Evolutionary conservation across 108 stramenopile species (phyloP).

Genomic region (Cyclotella choctawhatcheeana): DNA sequence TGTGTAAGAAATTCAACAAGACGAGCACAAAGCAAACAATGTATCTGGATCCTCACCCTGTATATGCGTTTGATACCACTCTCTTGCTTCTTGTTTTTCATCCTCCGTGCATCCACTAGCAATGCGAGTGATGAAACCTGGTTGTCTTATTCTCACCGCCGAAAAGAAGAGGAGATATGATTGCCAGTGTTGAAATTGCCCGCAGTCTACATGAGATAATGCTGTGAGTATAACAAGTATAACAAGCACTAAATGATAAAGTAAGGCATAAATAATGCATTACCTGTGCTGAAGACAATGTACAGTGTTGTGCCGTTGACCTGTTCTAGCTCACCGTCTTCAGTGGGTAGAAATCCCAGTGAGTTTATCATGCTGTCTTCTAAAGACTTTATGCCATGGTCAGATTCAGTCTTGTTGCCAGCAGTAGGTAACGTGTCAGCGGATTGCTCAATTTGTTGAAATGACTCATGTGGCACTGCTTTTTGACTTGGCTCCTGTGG

Average conservation of each 20-base stretch:
- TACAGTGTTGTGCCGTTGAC: constrained; percentile 35
- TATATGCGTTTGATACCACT: constrained; percentile 33
- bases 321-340: constrained; percentile 38
- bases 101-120: constrained; percentile 78
- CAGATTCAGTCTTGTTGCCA: background rate
- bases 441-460: background rate
- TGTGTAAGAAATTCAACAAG: constrained; percentile 24
- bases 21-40: too few species aligned
- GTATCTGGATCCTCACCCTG: background rate
- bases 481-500: background rate
- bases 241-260: too few species aligned
- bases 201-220: too few species aligned
- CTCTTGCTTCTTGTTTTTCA: constrained; percentile 32
- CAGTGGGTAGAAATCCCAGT: constrained; percentile 36
- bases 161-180: constrained; percentile 90
- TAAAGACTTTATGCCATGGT: constrained; percentile 34
- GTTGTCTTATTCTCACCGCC: constrained; percentile 69
- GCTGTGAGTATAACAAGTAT: too few species aligned
- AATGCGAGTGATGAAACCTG: constrained; percentile 92
- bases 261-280: too few species aligned
- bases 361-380: constrained; percentile 40
- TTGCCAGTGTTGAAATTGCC: constrained; percentile 92
- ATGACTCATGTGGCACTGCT: background rate
- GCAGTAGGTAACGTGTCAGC: background rate
- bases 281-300: constrained; percentile 75